Percentiles rank a stretch among this genome's conserved stretches.
Evolutionary conservation across 78 protist genomes (phyloP).

Genomic region (Dictyostelium purpureum): DNA sequence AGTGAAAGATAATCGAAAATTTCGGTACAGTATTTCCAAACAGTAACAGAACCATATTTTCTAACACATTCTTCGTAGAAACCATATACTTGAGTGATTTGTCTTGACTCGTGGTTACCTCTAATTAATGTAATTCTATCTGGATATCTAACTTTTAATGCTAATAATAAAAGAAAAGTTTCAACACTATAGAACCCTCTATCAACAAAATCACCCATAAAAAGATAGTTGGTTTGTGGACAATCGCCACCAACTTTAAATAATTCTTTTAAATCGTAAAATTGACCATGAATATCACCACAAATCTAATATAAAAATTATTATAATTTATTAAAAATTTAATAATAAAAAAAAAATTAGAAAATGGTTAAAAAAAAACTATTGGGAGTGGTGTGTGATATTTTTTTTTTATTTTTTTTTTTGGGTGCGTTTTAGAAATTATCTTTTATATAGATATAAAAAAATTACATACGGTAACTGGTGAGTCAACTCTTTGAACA

Average conservation of each 20-base stretch:
- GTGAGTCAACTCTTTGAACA: slow-evolving; percentile 97
- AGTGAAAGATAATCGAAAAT: slow-evolving; percentile 98
- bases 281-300: slow-evolving; percentile 99
- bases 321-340: not conserved
- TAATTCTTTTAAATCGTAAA: slow-evolving; percentile 98
- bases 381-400: too few relatives aligned
- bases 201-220: slow-evolving; percentile 99
- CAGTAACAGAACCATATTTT: slow-evolving; percentile 98
- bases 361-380: too few relatives aligned
- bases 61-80: slow-evolving; percentile 99
- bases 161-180: slow-evolving; percentile 97
- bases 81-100: slow-evolving; percentile 99
- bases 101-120: slow-evolving; percentile 99
- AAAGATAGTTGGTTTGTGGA: slow-evolving; percentile 98
- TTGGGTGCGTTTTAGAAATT: too few relatives aligned
- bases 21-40: slow-evolving; percentile 99
- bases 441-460: too few relatives aligned
- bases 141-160: slow-evolving; percentile 98
- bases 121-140: slow-evolving; percentile 97
- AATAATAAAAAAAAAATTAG: not conserved
- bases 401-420: not conserved
- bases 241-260: slow-evolving; percentile 97
- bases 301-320: slow-evolving; percentile 89
- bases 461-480: slow-evolving; percentile 94
- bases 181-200: slow-evolving; percentile 99